These are phyloP conservation scores for Seiridium cupressi DNA, from an alignment of 2,329 filamentous ascomycete genomes.

Conservation along the genomic window DNA sequence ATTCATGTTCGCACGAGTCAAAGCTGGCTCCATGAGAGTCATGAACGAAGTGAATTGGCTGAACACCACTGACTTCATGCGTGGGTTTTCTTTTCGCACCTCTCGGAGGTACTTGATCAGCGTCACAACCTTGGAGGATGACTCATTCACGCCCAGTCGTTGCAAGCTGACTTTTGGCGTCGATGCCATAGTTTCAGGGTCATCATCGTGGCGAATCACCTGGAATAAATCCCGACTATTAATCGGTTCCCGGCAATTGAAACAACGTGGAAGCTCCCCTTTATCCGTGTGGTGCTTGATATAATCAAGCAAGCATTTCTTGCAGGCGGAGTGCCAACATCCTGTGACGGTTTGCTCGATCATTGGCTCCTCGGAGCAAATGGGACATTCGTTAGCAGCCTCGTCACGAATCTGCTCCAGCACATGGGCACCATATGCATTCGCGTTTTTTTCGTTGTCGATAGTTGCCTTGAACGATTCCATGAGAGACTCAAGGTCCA, in stretches of 20 bases:
- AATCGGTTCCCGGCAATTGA: constrained; percentile 83
- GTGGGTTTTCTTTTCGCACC: constrained; percentile 63
- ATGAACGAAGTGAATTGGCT: constrained; percentile 95
- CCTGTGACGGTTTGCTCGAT: constrained; percentile 89
- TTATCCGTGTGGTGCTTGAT: constrained; percentile 84
- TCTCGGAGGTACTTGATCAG: constrained; percentile 73
- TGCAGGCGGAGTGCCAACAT: constrained; percentile 97
- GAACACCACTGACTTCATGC: constrained; percentile 88
- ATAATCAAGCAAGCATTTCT: constrained; percentile 85
- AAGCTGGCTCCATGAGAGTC: constrained; percentile 81
- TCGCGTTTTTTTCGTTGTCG: constrained; percentile 60
- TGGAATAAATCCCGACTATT: constrained; percentile 87
- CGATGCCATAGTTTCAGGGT: constrained; percentile 41
- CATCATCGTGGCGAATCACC: constrained; percentile 76
- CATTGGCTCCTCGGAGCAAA: constrained; percentile 96
- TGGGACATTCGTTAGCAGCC: constrained; percentile 83
- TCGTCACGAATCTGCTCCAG: constrained; percentile 90
- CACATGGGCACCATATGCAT: constrained; percentile 79
- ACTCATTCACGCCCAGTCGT: constrained; percentile 60
- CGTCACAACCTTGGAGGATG: constrained; percentile 84
- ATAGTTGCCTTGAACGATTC: constrained; percentile 75
- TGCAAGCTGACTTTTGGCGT: constrained; percentile 58
- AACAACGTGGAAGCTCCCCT: constrained; percentile 75
- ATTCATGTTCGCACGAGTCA: constrained; percentile 68
- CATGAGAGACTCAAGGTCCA: constrained; percentile 88